Conservation (phyloP, 2,329 filamentous ascomycete genomes). For the Lasiodiplodia citricola region DNA sequence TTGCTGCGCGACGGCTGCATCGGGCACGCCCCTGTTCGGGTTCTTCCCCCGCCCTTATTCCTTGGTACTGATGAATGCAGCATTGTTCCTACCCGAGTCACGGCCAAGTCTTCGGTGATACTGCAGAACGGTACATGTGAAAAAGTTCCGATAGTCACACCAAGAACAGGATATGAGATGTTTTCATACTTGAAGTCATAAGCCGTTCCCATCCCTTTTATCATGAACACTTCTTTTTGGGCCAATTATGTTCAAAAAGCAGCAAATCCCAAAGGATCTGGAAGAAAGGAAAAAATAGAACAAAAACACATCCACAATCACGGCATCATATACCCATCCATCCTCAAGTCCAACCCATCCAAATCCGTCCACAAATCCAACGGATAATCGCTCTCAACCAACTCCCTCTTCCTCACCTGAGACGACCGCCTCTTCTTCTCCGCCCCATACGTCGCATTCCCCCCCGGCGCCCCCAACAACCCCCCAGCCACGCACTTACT, state of each 20-base stretch:
- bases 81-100: not conserved
- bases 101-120: not conserved
- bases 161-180: too few relatives aligned
- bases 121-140: too few relatives aligned
- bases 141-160: too few relatives aligned
- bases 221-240: too few relatives aligned
- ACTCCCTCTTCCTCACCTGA: slow-evolving; percentile 36
- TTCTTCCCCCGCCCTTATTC: not conserved
- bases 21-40: not conserved
- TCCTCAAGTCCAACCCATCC: slow-evolving; percentile 4
- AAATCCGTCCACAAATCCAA: slow-evolving; percentile 42
- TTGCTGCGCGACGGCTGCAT: not conserved
- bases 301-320: not conserved
- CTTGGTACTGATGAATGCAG: not conserved
- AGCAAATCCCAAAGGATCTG: not conserved
- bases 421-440: slow-evolving; percentile 31
- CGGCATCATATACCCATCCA: slow-evolving; percentile 20
- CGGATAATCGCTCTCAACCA: slow-evolving; percentile 38
- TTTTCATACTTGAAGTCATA: too few relatives aligned
- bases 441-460: slow-evolving; percentile 32
- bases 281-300: not conserved
- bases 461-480: slow-evolving; percentile 31
- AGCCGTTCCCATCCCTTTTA: too few relatives aligned
- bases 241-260: too few relatives aligned
- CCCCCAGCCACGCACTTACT: slow-evolving; percentile 42